Evolutionary conservation across 345 rosid species (phyloP).

Genomic region (Hibiscus syriacus): DNA sequence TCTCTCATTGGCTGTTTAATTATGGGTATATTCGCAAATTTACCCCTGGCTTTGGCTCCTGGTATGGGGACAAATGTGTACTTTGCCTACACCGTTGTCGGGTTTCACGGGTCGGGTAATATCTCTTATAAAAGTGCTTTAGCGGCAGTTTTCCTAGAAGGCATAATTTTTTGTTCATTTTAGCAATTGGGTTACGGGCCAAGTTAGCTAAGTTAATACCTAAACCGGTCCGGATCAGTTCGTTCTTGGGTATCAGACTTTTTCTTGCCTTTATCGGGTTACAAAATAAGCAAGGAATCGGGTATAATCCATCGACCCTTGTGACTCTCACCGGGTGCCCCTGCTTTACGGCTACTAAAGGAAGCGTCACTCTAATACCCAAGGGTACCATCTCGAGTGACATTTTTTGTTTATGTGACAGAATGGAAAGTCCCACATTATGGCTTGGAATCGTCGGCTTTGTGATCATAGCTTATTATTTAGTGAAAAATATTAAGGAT

Average conservation of each 20-base stretch:
- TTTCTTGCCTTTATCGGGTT: constrained; percentile 90
- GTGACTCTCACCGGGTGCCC: constrained; percentile 87
- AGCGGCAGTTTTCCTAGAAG: constrained; percentile 79
- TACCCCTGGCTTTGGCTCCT: too few species aligned
- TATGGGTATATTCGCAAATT: too few species aligned
- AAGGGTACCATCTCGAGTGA: constrained; percentile 63
- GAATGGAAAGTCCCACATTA: too few species aligned
- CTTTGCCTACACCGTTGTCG: too few species aligned
- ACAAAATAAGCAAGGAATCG: constrained; percentile 77
- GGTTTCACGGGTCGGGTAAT: too few species aligned
- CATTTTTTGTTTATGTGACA: constrained; percentile 65
- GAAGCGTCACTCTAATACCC: constrained; percentile 46
- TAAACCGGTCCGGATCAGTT: constrained; percentile 84
- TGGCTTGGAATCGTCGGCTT: too few species aligned
- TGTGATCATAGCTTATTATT: constrained; percentile 75
- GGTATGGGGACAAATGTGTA: too few species aligned
- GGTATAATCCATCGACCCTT: constrained; percentile 71
- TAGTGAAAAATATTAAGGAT: constrained; percentile 69
- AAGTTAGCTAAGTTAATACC: constrained; percentile 82
- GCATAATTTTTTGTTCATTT: constrained; percentile 59
- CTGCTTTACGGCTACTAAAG: constrained; percentile 56
- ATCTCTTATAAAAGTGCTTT: too few species aligned
- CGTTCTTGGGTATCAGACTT: constrained; percentile 87
- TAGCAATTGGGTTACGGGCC: constrained; percentile 74
- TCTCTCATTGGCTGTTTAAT: too few species aligned